Evolutionary conservation across 192 early-diverging fungal genomes (phyloP).

Genomic region (Rhizophagus prolifer): DNA sequence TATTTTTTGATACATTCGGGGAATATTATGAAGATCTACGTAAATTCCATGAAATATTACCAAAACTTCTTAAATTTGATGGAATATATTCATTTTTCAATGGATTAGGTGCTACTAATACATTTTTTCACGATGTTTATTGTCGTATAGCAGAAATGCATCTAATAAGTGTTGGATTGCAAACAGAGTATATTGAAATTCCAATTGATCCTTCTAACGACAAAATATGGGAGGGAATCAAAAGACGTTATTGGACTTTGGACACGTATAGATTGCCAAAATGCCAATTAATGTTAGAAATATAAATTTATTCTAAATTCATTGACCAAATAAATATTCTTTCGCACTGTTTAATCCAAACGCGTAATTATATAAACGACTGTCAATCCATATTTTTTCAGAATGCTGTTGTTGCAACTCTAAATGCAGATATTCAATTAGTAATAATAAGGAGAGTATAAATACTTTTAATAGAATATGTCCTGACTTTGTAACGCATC

Average conservation of each 20-base stretch:
- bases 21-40: constrained; percentile 90
- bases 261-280: constrained; percentile 74
- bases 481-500: constrained; percentile 43
- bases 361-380: constrained; percentile 27
- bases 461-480: not conserved
- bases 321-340: not conserved
- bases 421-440: not conserved
- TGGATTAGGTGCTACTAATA: constrained; percentile 88
- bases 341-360: constrained; percentile 21
- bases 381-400: constrained; percentile 20
- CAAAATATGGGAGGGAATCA: constrained; percentile 87
- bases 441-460: not conserved
- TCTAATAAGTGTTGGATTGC: constrained; percentile 74
- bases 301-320: not conserved
- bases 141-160: constrained; percentile 84
- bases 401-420: constrained; percentile 2
- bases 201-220: constrained; percentile 73
- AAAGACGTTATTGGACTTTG: constrained; percentile 72
- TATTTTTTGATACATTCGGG: constrained; percentile 95
- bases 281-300: constrained; percentile 49
- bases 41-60: constrained; percentile 67
- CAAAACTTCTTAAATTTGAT: constrained; percentile 68
- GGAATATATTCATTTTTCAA: constrained; percentile 96
- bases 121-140: constrained; percentile 96
- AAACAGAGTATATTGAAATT: constrained; percentile 72